Evolutionary conservation across 208 protist genomes (phyloP).

Genomic region (Angomonas ambiguus): DNA sequence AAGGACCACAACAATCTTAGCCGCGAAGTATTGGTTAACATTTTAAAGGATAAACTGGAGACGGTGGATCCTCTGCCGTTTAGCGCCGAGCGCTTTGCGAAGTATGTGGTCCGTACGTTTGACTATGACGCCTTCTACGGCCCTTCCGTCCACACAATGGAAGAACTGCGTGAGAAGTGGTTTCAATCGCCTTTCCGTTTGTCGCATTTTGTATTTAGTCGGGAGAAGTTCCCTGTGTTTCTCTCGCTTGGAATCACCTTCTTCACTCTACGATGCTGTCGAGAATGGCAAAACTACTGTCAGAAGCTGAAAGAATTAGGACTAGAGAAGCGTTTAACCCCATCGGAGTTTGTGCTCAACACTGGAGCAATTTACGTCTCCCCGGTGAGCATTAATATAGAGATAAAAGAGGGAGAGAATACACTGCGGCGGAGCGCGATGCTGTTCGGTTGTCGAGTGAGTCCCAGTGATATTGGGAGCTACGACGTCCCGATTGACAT

Average conservation of each 20-base stretch:
- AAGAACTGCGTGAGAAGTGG: constrained; percentile 19
- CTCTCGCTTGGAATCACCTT: constrained; percentile 53
- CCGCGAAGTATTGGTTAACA: constrained; percentile 28
- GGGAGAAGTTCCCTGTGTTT: constrained; percentile 46
- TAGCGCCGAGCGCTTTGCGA: constrained; percentile 16
- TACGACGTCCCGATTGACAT: neutral
- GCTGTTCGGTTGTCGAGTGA: neutral
- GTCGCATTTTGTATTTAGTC: constrained; percentile 22
- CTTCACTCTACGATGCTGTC: constrained; percentile 56
- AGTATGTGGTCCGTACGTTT: constrained; percentile 53
- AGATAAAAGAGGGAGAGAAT: constrained; percentile 12
- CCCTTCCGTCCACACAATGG: neutral
- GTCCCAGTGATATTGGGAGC: neutral
- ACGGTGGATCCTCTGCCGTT: constrained; percentile 23
- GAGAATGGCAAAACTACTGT: constrained; percentile 58
- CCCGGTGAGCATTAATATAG: constrained; percentile 54
- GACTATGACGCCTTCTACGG: constrained; percentile 39
- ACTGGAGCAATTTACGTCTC: constrained; percentile 56
- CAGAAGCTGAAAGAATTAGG: constrained; percentile 28
- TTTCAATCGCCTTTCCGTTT: constrained; percentile 19
- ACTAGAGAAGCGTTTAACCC: constrained; percentile 27
- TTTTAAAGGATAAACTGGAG: constrained; percentile 47
- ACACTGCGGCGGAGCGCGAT: constrained; percentile 25
- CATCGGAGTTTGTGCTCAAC: constrained; percentile 49
- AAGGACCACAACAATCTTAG: constrained; percentile 80